Evolutionary conservation across 2,329 filamentous ascomycete species (phyloP).

Genomic region (Dendryphion nanum): DNA sequence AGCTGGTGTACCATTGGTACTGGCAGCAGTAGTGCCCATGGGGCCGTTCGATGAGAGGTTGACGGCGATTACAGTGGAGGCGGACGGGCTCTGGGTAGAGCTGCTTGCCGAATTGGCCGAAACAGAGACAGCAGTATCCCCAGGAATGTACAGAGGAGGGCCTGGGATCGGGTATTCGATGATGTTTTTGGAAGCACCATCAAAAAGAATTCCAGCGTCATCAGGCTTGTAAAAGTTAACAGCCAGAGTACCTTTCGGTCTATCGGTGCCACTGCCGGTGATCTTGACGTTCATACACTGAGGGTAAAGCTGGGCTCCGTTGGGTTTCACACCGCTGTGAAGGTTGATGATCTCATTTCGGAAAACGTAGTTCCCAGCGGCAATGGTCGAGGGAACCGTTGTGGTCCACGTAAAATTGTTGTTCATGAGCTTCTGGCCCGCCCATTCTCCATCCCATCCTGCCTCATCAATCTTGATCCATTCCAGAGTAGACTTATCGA

Average conservation of each 20-base stretch:
- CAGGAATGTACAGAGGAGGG: too few relatives aligned
- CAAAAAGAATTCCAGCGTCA: too few relatives aligned
- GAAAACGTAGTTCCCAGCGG: constrained; percentile 35
- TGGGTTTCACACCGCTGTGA: constrained; percentile 33
- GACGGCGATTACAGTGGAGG: too few relatives aligned
- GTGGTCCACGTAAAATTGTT: constrained; percentile 29
- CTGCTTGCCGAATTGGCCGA: too few relatives aligned
- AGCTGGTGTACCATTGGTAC: too few relatives aligned
- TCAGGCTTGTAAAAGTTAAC: too few relatives aligned
- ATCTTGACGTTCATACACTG: constrained; percentile 37
- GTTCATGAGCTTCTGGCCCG: constrained; percentile 36
- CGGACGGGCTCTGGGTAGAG: too few relatives aligned
- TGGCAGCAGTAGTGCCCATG: too few relatives aligned
- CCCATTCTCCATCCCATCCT: constrained; percentile 30
- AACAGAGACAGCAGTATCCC: too few relatives aligned
- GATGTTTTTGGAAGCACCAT: constrained; percentile 30
- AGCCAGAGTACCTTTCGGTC: constrained; percentile 20
- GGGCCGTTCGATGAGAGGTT: too few relatives aligned
- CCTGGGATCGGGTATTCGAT: constrained; percentile 35
- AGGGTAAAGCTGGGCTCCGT: constrained; percentile 34
- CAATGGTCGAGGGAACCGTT: constrained; percentile 30
- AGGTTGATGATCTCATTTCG: constrained; percentile 34
- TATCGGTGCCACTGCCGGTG: constrained; percentile 26
- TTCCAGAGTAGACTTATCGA: constrained; percentile 26
- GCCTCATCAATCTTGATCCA: constrained; percentile 37